Base-by-base conservation (phyloP, 164 flowering plant species). In the Houttuynia cordata region DNA sequence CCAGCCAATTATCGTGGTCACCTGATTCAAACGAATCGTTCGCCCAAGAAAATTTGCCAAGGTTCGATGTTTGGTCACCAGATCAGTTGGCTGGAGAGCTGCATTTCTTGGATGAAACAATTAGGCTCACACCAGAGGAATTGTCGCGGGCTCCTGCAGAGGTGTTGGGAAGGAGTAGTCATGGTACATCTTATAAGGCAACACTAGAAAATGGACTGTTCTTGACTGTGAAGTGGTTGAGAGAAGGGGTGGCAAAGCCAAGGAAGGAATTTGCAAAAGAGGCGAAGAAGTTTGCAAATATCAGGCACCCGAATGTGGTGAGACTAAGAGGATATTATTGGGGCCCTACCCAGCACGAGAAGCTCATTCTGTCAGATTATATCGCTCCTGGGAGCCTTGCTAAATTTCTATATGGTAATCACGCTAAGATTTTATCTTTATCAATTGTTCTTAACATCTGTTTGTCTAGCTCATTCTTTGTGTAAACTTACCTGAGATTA, bases 301-400 rank as follows among this genome's bases (percentile, higher is more conserved):
- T 94, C 54, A 78, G 95, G 68, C 99, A 94, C 69, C 99, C 97
- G 0, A 94, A 94, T 80, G 96, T 94, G 51, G 99, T 94, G 58
- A 87, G 84, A 17, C 61, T 91, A 73, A 74, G 93, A 75, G 99
- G 96, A 21, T 94, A 91, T 68, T 91, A 94, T 53, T 94, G 99
- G 99, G 99, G 97, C 0, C 99, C 99, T 7, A 86, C 95, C 21
- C 96, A 91, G 68, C 97, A 94, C 69, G 99, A 94, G 77, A 94
- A 91, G 80, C 93, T 94, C 50, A 85, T 91, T 75, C 89, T 94
- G 67, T 88, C 95, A 0, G 95, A 90, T 62, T 86, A 85, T 60
- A 78, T 93, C 55, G 78, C 94, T 10, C 96, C 95, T 30, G 99
- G 97, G 73, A 90, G 95, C 69, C 96, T 93, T 73, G 91, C 96